Conservation (phyloP, 2,329 filamentous ascomycete species). For the Aspergillus tamarii region DNA sequence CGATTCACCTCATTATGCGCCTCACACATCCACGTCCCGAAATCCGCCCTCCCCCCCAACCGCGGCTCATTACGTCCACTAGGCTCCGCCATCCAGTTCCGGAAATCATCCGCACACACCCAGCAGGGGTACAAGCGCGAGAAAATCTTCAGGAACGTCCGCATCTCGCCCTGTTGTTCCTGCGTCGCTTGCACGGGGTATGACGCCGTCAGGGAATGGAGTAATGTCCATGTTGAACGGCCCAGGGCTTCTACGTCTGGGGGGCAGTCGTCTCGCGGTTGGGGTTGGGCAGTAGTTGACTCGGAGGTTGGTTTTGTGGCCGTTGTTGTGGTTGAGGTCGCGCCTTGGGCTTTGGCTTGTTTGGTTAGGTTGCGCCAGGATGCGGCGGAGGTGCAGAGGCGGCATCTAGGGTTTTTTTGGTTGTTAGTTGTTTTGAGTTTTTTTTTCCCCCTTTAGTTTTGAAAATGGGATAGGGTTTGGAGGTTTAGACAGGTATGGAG, state of each 20-base stretch:
- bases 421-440: background rate
- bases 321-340: conserved; percentile 30
- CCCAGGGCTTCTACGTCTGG: conserved; percentile 88
- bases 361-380: conserved; percentile 52
- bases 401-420: conserved; percentile 42
- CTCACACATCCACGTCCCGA: conserved; percentile 55
- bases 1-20: conserved; percentile 56
- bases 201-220: conserved; percentile 86
- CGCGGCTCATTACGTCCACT: conserved; percentile 63
- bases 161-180: conserved; percentile 74
- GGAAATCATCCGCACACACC: conserved; percentile 92
- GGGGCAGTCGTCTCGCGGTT: conserved; percentile 67
- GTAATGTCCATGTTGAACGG: conserved; percentile 86
- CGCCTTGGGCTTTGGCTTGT: conserved; percentile 42
- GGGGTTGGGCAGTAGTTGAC: background rate
- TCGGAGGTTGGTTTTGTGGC: background rate
- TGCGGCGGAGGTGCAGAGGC: conserved; percentile 52
- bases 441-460: no score
- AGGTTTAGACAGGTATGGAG: background rate
- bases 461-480: no score
- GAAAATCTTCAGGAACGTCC: conserved; percentile 77
- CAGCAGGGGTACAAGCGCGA: conserved; percentile 92
- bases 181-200: conserved; percentile 74
- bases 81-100: conserved; percentile 70
- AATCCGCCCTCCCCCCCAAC: conserved; percentile 54